Evolutionary conservation across 257 asterid genomes (phyloP).

Genomic region (Salvia splendens): DNA sequence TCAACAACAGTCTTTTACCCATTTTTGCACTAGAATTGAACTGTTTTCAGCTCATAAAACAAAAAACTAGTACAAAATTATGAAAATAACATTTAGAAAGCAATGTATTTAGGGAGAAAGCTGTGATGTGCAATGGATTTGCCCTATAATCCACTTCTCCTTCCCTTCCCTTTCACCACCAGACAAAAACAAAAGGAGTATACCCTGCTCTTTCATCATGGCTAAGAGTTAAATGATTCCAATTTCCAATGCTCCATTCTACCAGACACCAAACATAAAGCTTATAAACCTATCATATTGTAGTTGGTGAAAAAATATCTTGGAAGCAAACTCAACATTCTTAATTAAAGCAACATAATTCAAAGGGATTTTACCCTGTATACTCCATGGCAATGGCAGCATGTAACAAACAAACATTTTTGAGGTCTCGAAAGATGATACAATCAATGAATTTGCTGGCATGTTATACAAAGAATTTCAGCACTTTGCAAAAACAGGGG

Average conservation of each 20-base stretch:
- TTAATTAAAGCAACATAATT: background rate
- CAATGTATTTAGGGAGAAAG: too few relatives aligned
- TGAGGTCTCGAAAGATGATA: background rate
- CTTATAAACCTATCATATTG: background rate
- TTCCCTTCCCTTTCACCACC: too few relatives aligned
- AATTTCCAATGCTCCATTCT: too few relatives aligned
- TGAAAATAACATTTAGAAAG: too few relatives aligned
- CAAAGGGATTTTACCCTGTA: constrained; percentile 4
- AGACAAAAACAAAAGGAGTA: too few relatives aligned
- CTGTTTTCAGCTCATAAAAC: background rate
- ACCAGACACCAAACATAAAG: background rate
- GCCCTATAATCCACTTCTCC: too few relatives aligned
- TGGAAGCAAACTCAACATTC: constrained; percentile 14
- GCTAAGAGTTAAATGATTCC: too few relatives aligned
- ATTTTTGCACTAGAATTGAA: background rate
- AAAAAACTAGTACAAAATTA: background rate
- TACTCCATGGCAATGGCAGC: background rate
- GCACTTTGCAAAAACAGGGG: background rate
- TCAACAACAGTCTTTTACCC: background rate
- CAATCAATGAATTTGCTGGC: background rate
- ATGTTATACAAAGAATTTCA: background rate
- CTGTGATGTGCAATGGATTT: too few relatives aligned
- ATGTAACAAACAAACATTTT: background rate
- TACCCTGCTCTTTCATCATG: too few relatives aligned
- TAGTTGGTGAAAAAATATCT: background rate